Conservation (phyloP, 495 filamentous ascomycete species). For the Penicillium angulare region DNA sequence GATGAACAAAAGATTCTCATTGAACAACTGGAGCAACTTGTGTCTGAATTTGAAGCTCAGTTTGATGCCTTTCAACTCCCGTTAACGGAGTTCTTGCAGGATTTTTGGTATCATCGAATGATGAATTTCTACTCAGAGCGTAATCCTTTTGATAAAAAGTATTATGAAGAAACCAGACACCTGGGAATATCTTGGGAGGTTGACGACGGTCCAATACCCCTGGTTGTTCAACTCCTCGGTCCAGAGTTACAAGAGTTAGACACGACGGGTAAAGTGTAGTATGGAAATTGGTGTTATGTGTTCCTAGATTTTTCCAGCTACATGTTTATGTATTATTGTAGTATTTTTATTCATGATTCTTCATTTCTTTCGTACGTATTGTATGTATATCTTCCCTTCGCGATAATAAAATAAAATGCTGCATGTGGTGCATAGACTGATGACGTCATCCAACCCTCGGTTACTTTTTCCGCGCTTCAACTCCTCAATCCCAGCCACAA, state of each 20-base stretch:
- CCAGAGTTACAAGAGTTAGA: not conserved
- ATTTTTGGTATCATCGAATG: conserved; percentile 7
- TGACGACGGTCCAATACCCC: conserved; percentile 5
- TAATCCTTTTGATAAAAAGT: conserved; percentile 1
- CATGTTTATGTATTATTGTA: too few relatives aligned
- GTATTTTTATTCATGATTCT: too few relatives aligned
- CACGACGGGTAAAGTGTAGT: not conserved
- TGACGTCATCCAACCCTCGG: too few relatives aligned
- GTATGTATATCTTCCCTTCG: too few relatives aligned
- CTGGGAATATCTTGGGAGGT: conserved; percentile 3
- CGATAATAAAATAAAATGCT: too few relatives aligned
- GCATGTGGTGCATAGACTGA: too few relatives aligned
- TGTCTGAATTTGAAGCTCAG: conserved; percentile 6
- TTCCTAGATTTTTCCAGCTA: too few relatives aligned
- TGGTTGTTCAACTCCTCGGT: too few relatives aligned
- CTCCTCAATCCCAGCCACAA: too few relatives aligned
- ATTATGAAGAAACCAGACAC: not conserved
- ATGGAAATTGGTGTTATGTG: too few relatives aligned
- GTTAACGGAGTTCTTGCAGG: conserved; percentile 6
- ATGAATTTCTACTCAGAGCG: conserved; percentile 7
- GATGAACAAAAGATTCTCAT: conserved; percentile 1
- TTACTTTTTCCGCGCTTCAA: too few relatives aligned
- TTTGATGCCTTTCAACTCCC: conserved; percentile 4
- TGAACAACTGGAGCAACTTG: conserved; percentile 6
- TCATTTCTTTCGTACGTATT: too few relatives aligned